Evolutionary conservation across 169 alveolate species (phyloP), one percentile per base, ranked within the genome.

Genomic region (Babesia divergens): DNA sequence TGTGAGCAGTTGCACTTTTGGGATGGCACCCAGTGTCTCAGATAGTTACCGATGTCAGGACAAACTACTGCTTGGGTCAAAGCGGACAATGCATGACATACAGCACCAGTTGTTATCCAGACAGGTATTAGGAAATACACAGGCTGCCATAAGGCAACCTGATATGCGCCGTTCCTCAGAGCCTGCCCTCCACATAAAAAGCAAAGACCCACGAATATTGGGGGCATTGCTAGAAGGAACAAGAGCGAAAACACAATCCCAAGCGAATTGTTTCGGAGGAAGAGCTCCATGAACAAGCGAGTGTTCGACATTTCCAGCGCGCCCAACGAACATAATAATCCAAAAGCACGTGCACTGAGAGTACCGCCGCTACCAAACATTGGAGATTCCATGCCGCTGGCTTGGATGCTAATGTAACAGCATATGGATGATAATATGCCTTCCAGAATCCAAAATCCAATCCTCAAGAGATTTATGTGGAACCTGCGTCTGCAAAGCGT

Each of bases 21-120:
- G 31, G 55, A 65, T 52, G 65, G 58, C 29, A 70, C 28, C 91
- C 91, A 84, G 14, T 84, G 86, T 50, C 72, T 79, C 32, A 84
- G 62, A 59, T 74, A 77, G 64, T 72, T 77, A 47, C 68, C 68
- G 31, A 86, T 60, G 54, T 80, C 74, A 5, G 90, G 90, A 18
- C 66, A 82, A n/a, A 86, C 62, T 13, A 64, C 32, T 18, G 86
- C 47, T 54, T 86, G 84, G 13, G 60, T 65, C 77, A 82, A 74
- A 54, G 69, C 58, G 3, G 83, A 69, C 34, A 65, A 49, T 11
- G 77, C 77, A 44, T 68, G 70, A 28, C 62, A 72, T 11, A 86
- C 69, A 24, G 74, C 82, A 54, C 88, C 72, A 2, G 84, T 74
- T 31, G 80, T 71, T 26, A 82, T 52, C 92, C 92, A 86, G 9